Evolutionary conservation across 108 stramenopile genomes (phyloP).

Genomic region (Parietichytrium sp.): DNA sequence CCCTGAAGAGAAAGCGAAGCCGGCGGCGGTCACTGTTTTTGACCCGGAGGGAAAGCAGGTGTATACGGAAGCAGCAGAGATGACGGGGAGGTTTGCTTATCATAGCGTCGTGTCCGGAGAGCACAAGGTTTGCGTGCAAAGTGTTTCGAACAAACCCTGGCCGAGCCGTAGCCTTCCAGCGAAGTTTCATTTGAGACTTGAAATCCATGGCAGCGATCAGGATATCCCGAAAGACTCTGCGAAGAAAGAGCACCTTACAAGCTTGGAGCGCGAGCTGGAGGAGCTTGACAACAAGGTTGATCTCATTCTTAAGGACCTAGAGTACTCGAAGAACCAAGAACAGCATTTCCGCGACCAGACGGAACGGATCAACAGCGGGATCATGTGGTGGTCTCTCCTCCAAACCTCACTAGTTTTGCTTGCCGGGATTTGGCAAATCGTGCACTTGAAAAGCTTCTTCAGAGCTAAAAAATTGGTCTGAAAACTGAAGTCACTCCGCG

Average conservation of each 20-base stretch:
- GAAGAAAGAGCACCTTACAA: constrained; percentile 41
- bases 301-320: not conserved
- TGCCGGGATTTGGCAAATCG: constrained; percentile 35
- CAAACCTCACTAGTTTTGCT: constrained; percentile 6
- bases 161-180: not conserved
- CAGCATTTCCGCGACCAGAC: constrained; percentile 27
- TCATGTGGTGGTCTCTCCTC: constrained; percentile 44
- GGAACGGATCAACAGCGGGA: constrained; percentile 37
- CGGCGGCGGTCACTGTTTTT: not conserved
- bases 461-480: constrained; percentile 26
- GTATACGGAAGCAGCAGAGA: not conserved
- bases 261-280: constrained; percentile 36
- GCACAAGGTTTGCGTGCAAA: not conserved
- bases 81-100: not conserved
- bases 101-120: not conserved
- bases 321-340: constrained; percentile 33
- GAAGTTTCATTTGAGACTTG: constrained; percentile 23
- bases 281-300: constrained; percentile 41
- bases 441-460: constrained; percentile 39
- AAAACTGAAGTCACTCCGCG: not conserved
- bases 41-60: constrained; percentile 26
- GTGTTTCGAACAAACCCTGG: not conserved
- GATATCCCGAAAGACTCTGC: not conserved
- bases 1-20: not conserved
- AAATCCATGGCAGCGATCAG: constrained; percentile 15